These are phyloP conservation scores for Penicillium frequentans DNA, from an alignment of 2,329 filamentous ascomycete species.

Conservation along the genomic window DNA sequence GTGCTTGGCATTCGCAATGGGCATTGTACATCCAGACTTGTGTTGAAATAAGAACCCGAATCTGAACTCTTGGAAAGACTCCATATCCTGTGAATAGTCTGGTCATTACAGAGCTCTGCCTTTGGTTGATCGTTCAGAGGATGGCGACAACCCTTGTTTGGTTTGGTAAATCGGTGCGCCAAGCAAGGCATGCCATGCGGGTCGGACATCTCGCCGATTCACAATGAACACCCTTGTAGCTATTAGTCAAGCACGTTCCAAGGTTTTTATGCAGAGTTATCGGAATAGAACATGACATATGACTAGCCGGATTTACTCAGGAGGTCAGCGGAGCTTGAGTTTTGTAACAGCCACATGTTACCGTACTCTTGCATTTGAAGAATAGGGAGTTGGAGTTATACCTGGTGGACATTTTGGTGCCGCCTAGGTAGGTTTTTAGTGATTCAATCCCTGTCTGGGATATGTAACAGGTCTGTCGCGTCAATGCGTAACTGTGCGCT, in stretches of 20 bases:
- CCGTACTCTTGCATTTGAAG: too few relatives aligned
- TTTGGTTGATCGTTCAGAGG: not conserved
- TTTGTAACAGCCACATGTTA: too few relatives aligned
- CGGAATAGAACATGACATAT: too few relatives aligned
- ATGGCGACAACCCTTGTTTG: not conserved
- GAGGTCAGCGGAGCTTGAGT: too few relatives aligned
- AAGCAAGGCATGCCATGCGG: not conserved
- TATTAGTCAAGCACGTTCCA: not conserved
- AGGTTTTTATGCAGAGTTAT: too few relatives aligned
- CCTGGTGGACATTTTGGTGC: too few relatives aligned
- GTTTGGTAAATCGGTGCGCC: not conserved
- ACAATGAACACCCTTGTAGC: not conserved
- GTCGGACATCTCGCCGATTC: conserved; percentile 1
- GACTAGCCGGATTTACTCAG: too few relatives aligned
- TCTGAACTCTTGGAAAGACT: not conserved
- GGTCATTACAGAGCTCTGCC: not conserved
- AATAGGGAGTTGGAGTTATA: too few relatives aligned
- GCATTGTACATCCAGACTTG: not conserved
- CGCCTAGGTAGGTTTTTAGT: too few relatives aligned
- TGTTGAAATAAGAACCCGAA: not conserved
- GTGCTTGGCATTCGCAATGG: not conserved
- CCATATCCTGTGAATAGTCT: not conserved
- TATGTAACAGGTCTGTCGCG: too few relatives aligned
- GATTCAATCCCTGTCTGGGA: too few relatives aligned
- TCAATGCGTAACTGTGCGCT: too few relatives aligned